These are phyloP conservation scores for Bromus sterilis DNA, from an alignment of 176 grass and related monocot genomes.

Conservation along the genomic window DNA sequence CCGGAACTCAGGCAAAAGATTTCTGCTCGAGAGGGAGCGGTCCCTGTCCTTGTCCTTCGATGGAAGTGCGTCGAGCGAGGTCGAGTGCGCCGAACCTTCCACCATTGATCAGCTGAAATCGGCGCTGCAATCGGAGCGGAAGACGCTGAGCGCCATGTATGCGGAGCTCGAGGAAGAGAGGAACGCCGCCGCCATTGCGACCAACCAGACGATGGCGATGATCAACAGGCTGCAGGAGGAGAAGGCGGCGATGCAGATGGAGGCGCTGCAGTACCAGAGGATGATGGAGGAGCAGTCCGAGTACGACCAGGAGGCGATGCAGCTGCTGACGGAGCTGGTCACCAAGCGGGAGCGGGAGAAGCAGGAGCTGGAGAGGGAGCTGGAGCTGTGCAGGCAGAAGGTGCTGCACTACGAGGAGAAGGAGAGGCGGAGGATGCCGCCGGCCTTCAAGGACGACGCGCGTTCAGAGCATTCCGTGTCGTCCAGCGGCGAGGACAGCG, in stretches of 20 bases:
- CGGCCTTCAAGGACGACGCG: conserved; percentile 26
- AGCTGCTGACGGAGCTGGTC: conserved; percentile 85
- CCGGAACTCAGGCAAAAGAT: conserved; percentile 29
- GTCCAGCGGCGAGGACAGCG: conserved; percentile 55
- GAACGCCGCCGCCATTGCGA: conserved; percentile 71
- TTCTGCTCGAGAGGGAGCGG: conserved; percentile 58
- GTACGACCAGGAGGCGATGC: conserved; percentile 97
- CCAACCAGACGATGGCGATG: conserved; percentile 98
- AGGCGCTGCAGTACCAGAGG: conserved; percentile 93
- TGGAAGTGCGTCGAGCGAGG: conserved; percentile 48
- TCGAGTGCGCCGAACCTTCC: conserved; percentile 49
- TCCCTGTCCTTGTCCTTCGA: conserved; percentile 64
- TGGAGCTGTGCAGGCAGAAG: conserved; percentile 58
- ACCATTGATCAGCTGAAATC: conserved; percentile 61
- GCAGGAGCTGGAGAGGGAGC: conserved; percentile 78
- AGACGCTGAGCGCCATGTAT: conserved; percentile 66
- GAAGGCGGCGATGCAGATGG: conserved; percentile 99
- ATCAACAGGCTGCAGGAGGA: conserved; percentile 99
- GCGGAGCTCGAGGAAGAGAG: conserved; percentile 93
- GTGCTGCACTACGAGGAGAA: conserved; percentile 57
- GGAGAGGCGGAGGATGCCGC: conserved; percentile 31
- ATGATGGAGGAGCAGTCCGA: conserved; percentile 99
- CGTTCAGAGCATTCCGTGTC: too few relatives aligned
- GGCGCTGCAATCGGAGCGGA: conserved; percentile 47
- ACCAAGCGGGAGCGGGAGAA: conserved; percentile 96